Evolutionary conservation across 805 yeast genomes (phyloP).

Genomic region (Kazachstania martiniae): DNA sequence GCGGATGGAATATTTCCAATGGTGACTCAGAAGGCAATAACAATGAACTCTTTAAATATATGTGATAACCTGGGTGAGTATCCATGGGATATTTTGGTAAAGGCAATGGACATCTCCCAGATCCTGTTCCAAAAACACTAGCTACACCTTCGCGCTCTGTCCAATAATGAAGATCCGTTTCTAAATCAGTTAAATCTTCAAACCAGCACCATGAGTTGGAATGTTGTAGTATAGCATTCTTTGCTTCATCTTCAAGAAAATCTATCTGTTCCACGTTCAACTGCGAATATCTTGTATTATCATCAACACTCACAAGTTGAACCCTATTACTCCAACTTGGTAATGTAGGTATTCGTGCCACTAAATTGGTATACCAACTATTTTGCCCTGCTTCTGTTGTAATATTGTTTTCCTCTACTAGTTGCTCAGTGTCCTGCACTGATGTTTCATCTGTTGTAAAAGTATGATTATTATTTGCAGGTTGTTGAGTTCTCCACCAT

Average conservation of each 20-base stretch:
- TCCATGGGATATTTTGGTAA: conserved; percentile 15
- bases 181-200: conserved; percentile 15
- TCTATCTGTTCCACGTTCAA: conserved; percentile 18
- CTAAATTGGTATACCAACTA: conserved; percentile 11
- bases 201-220: conserved; percentile 26
- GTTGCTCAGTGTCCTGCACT: no score
- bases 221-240: conserved; percentile 12
- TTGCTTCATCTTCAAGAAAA: conserved; percentile 19
- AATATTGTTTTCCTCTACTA: no score
- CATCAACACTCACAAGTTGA: conserved; percentile 7
- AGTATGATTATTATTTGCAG: no score
- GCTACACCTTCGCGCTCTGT: conserved; percentile 13
- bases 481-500: no score
- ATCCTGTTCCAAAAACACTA: conserved; percentile 23
- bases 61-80: conserved; percentile 11
- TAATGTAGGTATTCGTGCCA: conserved; percentile 8
- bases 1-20: conserved; percentile 20
- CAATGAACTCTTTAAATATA: conserved; percentile 19
- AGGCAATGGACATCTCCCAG: conserved; percentile 21
- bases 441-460: no score
- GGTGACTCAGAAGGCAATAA: conserved; percentile 25
- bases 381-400: no score
- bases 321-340: conserved; percentile 4
- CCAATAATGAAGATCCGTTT: conserved; percentile 6
- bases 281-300: conserved; percentile 18